These are phyloP conservation scores for Nymphaea thermarum DNA, from an alignment of 164 flowering plant genomes.

Conservation along the genomic window DNA sequence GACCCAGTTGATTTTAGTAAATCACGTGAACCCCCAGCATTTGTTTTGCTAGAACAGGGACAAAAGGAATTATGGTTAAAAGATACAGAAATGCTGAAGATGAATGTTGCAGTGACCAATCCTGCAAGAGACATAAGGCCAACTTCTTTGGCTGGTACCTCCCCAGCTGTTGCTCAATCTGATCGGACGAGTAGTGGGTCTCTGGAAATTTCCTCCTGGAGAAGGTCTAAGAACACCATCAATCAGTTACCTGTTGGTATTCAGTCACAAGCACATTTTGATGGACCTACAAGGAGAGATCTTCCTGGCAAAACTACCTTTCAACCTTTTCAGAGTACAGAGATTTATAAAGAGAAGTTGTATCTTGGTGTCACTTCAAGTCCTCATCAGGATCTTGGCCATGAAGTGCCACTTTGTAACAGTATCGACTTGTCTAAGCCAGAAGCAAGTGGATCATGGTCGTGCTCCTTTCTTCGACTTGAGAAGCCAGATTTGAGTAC, in stretches of 20 bases:
- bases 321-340: conserved; percentile 6
- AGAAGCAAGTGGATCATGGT: conserved; percentile 12
- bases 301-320: conserved; percentile 8
- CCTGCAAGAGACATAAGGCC: conserved; percentile 10
- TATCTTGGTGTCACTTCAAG: conserved; percentile 6
- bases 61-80: conserved; percentile 10
- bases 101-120: conserved; percentile 24
- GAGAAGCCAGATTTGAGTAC: conserved; percentile 7
- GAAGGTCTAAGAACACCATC: conserved; percentile 10
- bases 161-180: conserved; percentile 9
- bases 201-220: conserved; percentile 19
- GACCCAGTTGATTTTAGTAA: conserved; percentile 18
- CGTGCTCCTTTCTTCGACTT: conserved; percentile 5
- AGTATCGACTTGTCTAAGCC: conserved; percentile 9
- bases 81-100: conserved; percentile 24
- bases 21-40: conserved; percentile 13
- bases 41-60: conserved; percentile 12
- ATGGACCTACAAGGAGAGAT: background rate
- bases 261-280: conserved; percentile 14
- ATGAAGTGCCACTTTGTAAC: conserved; percentile 13
- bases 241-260: conserved; percentile 11
- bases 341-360: conserved; percentile 7
- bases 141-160: conserved; percentile 6
- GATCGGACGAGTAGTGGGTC: conserved; percentile 11
- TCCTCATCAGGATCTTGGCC: conserved; percentile 11